Conservation (phyloP, 352 stramenopile species). For the Globisporangium rhizosaccharum region DNA sequence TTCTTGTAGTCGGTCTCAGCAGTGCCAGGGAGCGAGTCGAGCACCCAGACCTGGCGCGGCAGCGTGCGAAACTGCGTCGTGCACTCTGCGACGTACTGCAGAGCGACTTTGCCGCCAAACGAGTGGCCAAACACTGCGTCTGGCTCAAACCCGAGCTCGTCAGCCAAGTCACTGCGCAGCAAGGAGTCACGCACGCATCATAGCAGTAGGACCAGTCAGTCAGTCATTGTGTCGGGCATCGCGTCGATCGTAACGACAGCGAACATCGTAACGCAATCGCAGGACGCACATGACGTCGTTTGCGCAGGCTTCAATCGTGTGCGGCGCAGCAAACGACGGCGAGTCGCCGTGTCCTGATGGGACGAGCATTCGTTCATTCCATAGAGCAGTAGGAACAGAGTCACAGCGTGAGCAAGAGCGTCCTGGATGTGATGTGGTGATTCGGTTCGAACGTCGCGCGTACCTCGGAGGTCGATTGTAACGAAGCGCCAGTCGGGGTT, state of each 20-base stretch:
- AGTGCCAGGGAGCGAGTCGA: slow-evolving; percentile 67
- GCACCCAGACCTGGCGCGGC: slow-evolving; percentile 60
- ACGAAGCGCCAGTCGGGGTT: slow-evolving; percentile 71
- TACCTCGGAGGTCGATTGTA: slow-evolving; percentile 62
- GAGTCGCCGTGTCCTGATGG: slow-evolving; percentile 62
- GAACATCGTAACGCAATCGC: neutral
- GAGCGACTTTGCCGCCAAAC: slow-evolving; percentile 74
- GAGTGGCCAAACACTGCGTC: slow-evolving; percentile 69
- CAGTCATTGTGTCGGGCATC: no score
- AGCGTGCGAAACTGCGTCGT: slow-evolving; percentile 29
- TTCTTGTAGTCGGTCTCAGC: slow-evolving; percentile 56
- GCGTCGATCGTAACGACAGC: neutral
- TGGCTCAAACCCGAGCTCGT: slow-evolving; percentile 45
- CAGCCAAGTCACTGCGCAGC: slow-evolving; percentile 32
- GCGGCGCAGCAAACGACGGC: slow-evolving; percentile 52
- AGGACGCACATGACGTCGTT: slow-evolving; percentile 56
- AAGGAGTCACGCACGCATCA: neutral
- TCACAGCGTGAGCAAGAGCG: neutral
- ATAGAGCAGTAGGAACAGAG: neutral
- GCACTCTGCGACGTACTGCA: slow-evolving; percentile 60
- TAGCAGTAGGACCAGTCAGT: neutral
- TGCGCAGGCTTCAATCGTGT: slow-evolving; percentile 59
- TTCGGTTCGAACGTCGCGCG: neutral
- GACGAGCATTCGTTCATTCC: neutral
- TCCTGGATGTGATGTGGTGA: neutral